Evolutionary conservation across 148 eudicot genomes (phyloP).

Genomic region (Rhododendron simsii): DNA sequence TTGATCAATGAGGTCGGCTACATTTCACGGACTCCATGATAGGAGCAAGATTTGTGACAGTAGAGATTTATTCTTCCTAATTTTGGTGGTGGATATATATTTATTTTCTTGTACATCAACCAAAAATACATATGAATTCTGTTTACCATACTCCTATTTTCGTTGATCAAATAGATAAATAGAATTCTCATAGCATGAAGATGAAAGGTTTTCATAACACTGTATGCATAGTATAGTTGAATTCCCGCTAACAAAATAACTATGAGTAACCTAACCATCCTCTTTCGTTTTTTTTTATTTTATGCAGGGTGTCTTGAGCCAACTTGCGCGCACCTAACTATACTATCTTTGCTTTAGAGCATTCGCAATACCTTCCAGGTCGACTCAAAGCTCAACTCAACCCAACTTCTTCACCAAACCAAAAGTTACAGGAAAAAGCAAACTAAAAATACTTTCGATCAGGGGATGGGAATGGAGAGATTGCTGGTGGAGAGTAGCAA

Average conservation of each 20-base stretch:
- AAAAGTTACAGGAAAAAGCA: background rate
- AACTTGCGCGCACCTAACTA: too few relatives aligned
- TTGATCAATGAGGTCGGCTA: background rate
- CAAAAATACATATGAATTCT: background rate
- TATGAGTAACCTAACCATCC: background rate
- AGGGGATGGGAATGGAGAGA: slow-evolving; percentile 12
- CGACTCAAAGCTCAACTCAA: background rate
- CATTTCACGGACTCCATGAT: too few relatives aligned
- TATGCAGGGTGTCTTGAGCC: too few relatives aligned
- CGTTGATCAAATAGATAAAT: background rate
- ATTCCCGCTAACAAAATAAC: background rate
- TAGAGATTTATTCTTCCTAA: background rate
- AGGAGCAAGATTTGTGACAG: background rate
- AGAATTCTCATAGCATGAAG: background rate
- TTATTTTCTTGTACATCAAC: background rate
- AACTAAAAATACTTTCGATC: background rate
- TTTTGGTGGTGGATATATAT: background rate
- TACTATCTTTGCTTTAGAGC: background rate
- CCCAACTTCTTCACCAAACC: background rate
- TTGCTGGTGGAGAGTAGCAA: slow-evolving; percentile 20
- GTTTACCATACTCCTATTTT: background rate
- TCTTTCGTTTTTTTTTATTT: background rate
- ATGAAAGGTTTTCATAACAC: background rate
- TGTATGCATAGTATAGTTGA: background rate
- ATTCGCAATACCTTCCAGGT: background rate